Percentiles rank a stretch among this genome's conserved stretches.
phyloP scores from a whole-genome alignment of 1,139 yeast species.

The Nakaseomyces bracarensis region DNA sequence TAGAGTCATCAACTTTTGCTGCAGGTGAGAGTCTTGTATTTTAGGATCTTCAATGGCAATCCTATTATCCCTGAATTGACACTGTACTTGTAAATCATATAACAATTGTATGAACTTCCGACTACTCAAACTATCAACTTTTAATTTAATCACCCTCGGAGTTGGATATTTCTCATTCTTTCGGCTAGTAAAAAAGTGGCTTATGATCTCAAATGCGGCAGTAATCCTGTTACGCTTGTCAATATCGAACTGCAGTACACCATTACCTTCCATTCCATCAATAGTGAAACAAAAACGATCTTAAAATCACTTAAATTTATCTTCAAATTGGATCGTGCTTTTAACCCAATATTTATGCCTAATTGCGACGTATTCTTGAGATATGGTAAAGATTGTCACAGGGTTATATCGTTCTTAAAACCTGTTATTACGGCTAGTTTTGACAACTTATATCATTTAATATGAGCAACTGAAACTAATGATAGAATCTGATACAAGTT shows the following conservation, averaged over 20 bases:
- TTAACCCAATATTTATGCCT: too few relatives aligned
- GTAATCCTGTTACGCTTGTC: not conserved
- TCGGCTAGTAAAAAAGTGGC: not conserved
- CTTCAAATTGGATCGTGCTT: too few relatives aligned
- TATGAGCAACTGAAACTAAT: too few relatives aligned
- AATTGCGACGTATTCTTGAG: too few relatives aligned
- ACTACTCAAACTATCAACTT: not conserved
- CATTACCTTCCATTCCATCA: slow-evolving; percentile 4
- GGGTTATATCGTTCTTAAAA: too few relatives aligned
- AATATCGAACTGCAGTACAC: not conserved
- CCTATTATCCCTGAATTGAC: slow-evolving; percentile 2
- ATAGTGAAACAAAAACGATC: not conserved
- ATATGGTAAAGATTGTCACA: too few relatives aligned
- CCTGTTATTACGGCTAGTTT: too few relatives aligned
- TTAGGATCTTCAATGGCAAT: not conserved
- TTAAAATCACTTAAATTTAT: too few relatives aligned
- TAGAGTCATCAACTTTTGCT: not conserved
- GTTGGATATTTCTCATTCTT: slow-evolving; percentile 2
- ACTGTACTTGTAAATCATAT: not conserved
- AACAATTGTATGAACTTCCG: slow-evolving; percentile 3
- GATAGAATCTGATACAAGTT: too few relatives aligned
- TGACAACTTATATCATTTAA: too few relatives aligned
- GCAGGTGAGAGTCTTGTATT: slow-evolving; percentile 3
- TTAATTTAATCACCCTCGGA: slow-evolving; percentile 1
- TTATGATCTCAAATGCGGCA: not conserved